phyloP scores from a whole-genome alignment of 2,329 filamentous ascomycete species.

The Fusarium hainanense region DNA sequence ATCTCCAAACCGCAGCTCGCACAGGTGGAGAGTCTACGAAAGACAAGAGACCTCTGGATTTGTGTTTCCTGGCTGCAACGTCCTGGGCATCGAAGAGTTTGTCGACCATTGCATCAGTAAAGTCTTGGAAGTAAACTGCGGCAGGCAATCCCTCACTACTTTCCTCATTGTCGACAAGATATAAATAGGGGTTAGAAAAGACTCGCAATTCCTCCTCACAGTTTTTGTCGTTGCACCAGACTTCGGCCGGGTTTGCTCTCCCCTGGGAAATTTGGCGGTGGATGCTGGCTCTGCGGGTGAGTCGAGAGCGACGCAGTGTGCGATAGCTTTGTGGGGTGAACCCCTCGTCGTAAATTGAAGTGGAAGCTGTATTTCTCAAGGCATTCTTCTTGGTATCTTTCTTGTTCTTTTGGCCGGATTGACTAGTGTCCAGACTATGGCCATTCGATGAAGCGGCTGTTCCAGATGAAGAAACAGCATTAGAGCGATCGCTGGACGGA shows the following conservation, averaged over 20 bases:
- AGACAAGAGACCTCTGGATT: conserved; percentile 31
- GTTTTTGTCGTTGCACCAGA: conserved; percentile 33
- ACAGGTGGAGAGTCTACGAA: conserved; percentile 46
- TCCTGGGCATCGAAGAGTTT: conserved; percentile 17
- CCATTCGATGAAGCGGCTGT: not conserved
- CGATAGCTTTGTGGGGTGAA: conserved; percentile 6
- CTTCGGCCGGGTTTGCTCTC: conserved; percentile 26
- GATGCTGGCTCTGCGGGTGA: conserved; percentile 28
- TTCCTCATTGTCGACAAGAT: conserved; percentile 4
- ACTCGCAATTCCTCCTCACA: conserved; percentile 25
- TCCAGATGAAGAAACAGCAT: not conserved
- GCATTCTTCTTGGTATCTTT: not conserved
- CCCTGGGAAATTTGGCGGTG: conserved; percentile 36
- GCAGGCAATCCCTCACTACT: conserved; percentile 21
- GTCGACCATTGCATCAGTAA: conserved; percentile 29
- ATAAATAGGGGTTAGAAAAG: conserved; percentile 16
- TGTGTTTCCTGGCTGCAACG: conserved; percentile 16
- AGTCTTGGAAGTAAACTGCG: conserved; percentile 32
- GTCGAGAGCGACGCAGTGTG: conserved; percentile 20
- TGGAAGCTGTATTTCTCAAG: not conserved
- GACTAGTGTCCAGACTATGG: not conserved
- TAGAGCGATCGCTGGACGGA: not conserved
- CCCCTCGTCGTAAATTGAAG: not conserved
- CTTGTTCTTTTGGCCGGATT: not conserved
- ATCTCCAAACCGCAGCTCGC: conserved; percentile 38